Evolutionary conservation across 257 asterid genomes (phyloP).

Genomic region (Catharanthus roseus): DNA sequence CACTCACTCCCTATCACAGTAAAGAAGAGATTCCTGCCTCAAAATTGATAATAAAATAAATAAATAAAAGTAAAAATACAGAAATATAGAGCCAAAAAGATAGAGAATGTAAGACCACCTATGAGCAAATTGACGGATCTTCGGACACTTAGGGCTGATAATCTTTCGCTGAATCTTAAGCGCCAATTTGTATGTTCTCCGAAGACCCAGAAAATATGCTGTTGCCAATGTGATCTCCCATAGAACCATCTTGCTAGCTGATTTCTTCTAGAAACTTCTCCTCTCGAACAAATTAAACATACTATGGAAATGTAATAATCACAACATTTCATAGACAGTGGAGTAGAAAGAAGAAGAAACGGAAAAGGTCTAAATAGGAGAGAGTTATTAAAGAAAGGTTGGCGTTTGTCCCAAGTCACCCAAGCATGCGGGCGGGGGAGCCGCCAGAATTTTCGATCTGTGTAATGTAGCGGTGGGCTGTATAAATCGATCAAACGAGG

Average conservation of each 20-base stretch:
- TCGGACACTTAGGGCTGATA: conserved; percentile 48
- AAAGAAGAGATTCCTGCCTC: background rate
- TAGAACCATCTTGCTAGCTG: conserved; percentile 49
- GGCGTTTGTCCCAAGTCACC: conserved; percentile 18
- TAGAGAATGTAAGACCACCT: conserved; percentile 34
- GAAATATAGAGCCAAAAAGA: background rate
- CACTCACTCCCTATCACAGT: background rate
- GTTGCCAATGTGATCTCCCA: conserved; percentile 91
- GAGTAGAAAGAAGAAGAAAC: background rate
- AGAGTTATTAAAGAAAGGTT: background rate
- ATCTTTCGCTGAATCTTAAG: conserved; percentile 73
- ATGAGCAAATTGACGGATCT: conserved; percentile 55
- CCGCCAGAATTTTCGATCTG: conserved; percentile 10
- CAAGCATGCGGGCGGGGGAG: background rate
- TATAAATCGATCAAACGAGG: background rate
- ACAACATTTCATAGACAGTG: too few relatives aligned
- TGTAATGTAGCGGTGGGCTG: too few relatives aligned
- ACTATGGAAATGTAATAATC: too few relatives aligned
- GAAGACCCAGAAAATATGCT: conserved; percentile 83
- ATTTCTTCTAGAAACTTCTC: conserved; percentile 5
- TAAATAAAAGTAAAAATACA: background rate
- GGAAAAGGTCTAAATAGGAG: background rate
- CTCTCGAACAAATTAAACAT: too few relatives aligned
- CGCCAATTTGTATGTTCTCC: conserved; percentile 66
- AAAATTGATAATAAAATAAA: background rate